Evolutionary conservation across 257 asterid species (phyloP).

Genomic region (Gentiana straminea): DNA sequence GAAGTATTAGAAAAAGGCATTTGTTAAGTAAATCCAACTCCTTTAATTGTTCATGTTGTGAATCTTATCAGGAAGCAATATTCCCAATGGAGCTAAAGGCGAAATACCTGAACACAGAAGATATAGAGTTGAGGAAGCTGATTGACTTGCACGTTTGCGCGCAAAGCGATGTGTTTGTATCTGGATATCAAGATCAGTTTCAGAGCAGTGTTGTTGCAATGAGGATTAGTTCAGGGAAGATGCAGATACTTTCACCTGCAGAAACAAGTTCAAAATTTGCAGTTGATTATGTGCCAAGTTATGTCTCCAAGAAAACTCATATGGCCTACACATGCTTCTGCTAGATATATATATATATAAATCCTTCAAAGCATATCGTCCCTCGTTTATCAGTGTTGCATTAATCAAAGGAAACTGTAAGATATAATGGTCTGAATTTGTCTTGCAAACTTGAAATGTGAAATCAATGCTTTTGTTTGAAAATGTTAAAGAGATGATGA

Average conservation of each 20-base stretch:
- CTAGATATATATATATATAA: slow-evolving; percentile 1
- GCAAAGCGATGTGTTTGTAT: slow-evolving; percentile 35
- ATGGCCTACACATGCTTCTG: slow-evolving; percentile 51
- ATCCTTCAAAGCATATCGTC: too few species aligned
- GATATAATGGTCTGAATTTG: too few species aligned
- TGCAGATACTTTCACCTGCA: slow-evolving; percentile 29
- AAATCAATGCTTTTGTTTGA: too few species aligned
- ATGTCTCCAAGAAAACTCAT: slow-evolving; percentile 30
- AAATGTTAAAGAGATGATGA: too few species aligned
- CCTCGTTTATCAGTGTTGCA: too few species aligned
- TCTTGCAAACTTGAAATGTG: too few species aligned
- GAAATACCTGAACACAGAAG: slow-evolving; percentile 9
- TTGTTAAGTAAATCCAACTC: too few species aligned
- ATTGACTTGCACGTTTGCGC: slow-evolving; percentile 39
- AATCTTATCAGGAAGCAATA: slow-evolving; percentile 32
- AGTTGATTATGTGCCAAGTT: slow-evolving; percentile 20
- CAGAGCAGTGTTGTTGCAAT: slow-evolving; percentile 37
- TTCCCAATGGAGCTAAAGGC: slow-evolving; percentile 24
- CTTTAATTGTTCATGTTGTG: too few species aligned
- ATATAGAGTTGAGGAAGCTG: slow-evolving; percentile 22
- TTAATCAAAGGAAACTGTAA: too few species aligned
- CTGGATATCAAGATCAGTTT: slow-evolving; percentile 26
- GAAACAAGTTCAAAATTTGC: slow-evolving; percentile 17
- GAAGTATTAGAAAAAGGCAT: too few species aligned
- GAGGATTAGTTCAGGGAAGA: slow-evolving; percentile 46